Evolutionary conservation across 257 asterid species (phyloP), one percentile per base, ranked within the genome.

Genomic region (Phtheirospermum japonicum): DNA sequence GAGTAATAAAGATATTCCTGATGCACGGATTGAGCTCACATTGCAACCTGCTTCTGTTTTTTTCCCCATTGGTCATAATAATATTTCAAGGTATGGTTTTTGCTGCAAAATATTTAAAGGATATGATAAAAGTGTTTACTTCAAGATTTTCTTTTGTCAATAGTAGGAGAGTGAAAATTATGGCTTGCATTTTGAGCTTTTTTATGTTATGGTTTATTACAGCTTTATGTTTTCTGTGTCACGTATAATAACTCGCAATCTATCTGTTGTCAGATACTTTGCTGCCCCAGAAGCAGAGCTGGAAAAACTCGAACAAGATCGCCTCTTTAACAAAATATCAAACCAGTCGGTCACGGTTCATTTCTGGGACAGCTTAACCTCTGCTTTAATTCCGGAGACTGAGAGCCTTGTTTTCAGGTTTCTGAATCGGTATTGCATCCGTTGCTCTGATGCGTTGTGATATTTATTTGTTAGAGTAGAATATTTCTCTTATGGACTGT

Each of bases 281-380:
- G 16, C 54, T 17, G 54, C 54, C 54, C 54, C 54, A 9, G 54
- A 48, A 48, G 14, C 54, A 48, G 54, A 17, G 12, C 14, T 8
- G 14, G 54, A 48, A 18, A 48, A 48, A 48, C 54, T 48, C 3
- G 54, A 48, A 48, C 54, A 48, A 48, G 54, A 86, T 65, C 53
- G 6, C 31, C 71, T 84, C 34, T 72, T 80, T 7, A 61, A 74
- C 66, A 83, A 75, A 70, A 80, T 84, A 4, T 54, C 76, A 71
- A 61, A 73, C 33, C 66, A 83, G 56, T 86, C 96, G 0, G 10
- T 52, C 58, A 75, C 91, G 0, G 61, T 88, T 74, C 98, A 92
- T 81, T 82, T 83, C 26, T 92, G 97, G 94, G 81, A 83, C 74
- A 74, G 93, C 76, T 68, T 80, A 76, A 89, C 97, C 11, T 80